These are phyloP conservation scores for Penicillium manginii DNA, from an alignment of 495 filamentous ascomycete species.

Conservation along the genomic window DNA sequence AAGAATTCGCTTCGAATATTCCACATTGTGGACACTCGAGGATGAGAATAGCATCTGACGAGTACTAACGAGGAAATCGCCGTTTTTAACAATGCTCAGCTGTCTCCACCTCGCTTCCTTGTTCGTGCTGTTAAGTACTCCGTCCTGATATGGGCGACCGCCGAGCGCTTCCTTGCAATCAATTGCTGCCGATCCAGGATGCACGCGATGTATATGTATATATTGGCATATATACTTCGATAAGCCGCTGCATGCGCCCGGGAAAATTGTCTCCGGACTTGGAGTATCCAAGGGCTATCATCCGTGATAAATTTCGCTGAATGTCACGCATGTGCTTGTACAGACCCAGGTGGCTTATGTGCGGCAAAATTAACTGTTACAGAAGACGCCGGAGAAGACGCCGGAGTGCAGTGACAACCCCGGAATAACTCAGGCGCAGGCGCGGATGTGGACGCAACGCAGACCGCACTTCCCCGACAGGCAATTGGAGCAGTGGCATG, in stretches of 20 bases:
- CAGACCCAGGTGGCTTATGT: not conserved
- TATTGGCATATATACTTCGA: not conserved
- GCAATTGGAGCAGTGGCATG: constrained; percentile 1
- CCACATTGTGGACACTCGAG: not conserved
- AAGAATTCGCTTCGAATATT: constrained; percentile 1
- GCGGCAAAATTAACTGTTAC: not conserved
- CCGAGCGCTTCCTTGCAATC: not conserved
- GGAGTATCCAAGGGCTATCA: not conserved
- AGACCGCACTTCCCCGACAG: constrained; percentile 1
- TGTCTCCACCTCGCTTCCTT: not conserved
- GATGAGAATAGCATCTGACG: not conserved
- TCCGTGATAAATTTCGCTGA: not conserved
- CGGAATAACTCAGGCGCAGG: not conserved
- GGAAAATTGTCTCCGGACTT: not conserved
- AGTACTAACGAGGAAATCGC: not conserved
- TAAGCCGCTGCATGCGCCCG: not conserved
- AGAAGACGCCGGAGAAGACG: not conserved
- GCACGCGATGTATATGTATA: not conserved
- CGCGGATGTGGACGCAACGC: not conserved
- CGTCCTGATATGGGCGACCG: not conserved
- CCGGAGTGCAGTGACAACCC: not conserved
- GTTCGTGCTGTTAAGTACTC: not conserved
- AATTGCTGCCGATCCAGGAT: constrained; percentile 1
- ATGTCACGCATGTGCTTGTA: not conserved
- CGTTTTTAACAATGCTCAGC: not conserved